Evolutionary conservation across 108 stramenopile species (phyloP).

Genomic region (Chaetoceros muelleri): DNA sequence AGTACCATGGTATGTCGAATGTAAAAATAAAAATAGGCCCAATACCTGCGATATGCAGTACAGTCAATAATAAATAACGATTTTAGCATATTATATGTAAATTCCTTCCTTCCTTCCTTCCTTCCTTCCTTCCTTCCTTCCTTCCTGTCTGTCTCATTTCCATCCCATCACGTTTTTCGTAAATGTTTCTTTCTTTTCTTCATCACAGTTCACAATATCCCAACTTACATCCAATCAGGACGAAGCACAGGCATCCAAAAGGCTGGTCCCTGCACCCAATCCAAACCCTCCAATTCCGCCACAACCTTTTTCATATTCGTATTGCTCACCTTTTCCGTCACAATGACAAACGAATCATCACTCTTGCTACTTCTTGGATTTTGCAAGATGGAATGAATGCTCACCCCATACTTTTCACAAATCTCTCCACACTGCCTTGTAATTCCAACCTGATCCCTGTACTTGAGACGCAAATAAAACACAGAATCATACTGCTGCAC

Average conservation of each 20-base stretch:
- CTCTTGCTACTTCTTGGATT: conserved; percentile 59
- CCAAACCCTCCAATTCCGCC: conserved; percentile 59
- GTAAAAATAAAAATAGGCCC: too few species aligned
- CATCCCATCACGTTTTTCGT: too few species aligned
- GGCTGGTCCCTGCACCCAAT: conserved; percentile 72
- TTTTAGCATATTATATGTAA: too few species aligned
- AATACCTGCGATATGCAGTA: too few species aligned
- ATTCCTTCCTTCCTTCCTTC: too few species aligned
- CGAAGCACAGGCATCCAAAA: conserved; percentile 82
- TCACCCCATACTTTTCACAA: conserved; percentile 74
- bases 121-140: too few species aligned
- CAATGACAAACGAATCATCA: conserved; percentile 76
- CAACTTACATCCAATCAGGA: conserved; percentile 55
- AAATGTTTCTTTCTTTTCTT: too few species aligned
- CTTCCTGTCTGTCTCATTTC: too few species aligned
- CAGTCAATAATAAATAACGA: too few species aligned
- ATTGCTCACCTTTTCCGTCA: conserved; percentile 71
- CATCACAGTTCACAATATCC: too few species aligned
- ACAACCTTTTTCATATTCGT: conserved; percentile 48
- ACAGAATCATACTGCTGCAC: conserved; percentile 69
- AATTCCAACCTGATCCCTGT: conserved; percentile 66
- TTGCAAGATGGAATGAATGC: conserved; percentile 81
- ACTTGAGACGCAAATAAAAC: conserved; percentile 76
- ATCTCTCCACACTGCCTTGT: conserved; percentile 73
- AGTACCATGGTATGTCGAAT: too few species aligned